Base-by-base conservation (phyloP, 148 eudicot genomes). In the Persicaria maculosa region DNA sequence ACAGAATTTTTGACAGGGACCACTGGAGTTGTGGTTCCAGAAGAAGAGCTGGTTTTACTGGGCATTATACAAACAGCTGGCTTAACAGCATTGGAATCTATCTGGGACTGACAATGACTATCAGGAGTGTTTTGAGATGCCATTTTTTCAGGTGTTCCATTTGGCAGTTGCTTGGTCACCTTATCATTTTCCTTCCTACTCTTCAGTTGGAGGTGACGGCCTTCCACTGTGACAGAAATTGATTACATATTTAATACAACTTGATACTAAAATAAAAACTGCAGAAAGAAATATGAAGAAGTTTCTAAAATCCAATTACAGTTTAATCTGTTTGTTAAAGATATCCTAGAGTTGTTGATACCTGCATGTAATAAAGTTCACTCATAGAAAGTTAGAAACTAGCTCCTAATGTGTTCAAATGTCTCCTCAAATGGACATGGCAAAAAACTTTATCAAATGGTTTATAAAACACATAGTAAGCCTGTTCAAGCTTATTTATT, bases 1-100 rank as follows among this genome's bases (percentile, higher is more conserved):
- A 69, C 82, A 53, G 86, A 79, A 48, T 74, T 71, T 80, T 81
- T 86, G 57, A 85, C 74, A 85, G 78, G 77, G 72, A 72, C 73
- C 71, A 64, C 79, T 72, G 74, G 57, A 45, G 74, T 55, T 68
- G 86, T 76, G 77, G 77, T 64, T 68, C 84, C 75, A 47, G 87
- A 72, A 75, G 84, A 72, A 64, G 77, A 78, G 69, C 67, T 71
- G 57, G 70, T 17, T 58, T 77, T 81, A 68, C 79, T 82, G 40
- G 83, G 76, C 43, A 47, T 71, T 17, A 9, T 71, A 71, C 73
- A 20, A 46, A 47, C 36, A 46, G 68, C 62, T 75, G 83, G 54
- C 17, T 62, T 77, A 25, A 71, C 57, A 70, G 86, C 80, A 68
- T 72, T 72, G 20, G 83, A 83, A 72, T 40, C 47, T 40, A 17